phyloP scores from a whole-genome alignment of 352 stramenopile genomes.

The Phytophthora parvispora region DNA sequence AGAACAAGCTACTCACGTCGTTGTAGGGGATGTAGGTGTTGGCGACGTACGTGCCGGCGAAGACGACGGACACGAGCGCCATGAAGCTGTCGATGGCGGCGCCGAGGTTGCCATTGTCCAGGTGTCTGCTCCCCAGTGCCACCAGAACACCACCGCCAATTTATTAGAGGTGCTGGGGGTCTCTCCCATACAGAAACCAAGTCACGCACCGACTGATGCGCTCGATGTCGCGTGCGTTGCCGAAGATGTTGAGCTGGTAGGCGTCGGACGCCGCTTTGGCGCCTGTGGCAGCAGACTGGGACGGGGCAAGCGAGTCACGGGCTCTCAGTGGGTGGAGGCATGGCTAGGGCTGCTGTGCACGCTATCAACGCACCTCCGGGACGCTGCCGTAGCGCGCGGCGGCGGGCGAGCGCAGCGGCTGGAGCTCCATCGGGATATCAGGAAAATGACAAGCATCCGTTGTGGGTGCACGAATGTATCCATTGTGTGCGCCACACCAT shows the following conservation, averaged over 20 bases:
- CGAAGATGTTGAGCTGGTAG: conserved; percentile 21
- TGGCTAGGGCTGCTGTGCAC: neutral
- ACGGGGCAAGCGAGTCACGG: neutral
- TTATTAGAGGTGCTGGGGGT: neutral
- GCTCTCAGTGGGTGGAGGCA: neutral
- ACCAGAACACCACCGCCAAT: neutral
- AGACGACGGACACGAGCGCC: conserved; percentile 65
- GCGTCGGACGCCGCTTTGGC: conserved; percentile 25
- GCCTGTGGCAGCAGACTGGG: conserved; percentile 14
- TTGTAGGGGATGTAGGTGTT: conserved; percentile 84
- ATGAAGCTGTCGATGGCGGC: conserved; percentile 72
- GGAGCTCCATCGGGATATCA: conserved; percentile 45
- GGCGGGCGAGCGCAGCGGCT: conserved; percentile 32
- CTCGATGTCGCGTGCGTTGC: conserved; percentile 42
- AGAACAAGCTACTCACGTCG: conserved; percentile 39
- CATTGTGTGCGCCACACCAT: neutral
- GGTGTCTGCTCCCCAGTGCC: conserved; percentile 53
- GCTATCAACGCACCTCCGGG: conserved; percentile 12
- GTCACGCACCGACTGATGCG: conserved; percentile 43
- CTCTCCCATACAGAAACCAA: neutral
- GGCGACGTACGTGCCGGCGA: conserved; percentile 71
- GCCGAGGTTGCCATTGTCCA: conserved; percentile 86
- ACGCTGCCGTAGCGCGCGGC: conserved; percentile 44
- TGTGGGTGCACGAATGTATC: neutral
- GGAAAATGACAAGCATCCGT: neutral